phyloP scores from a whole-genome alignment of 73 alveolate genomes.

The Stentor coeruleus region DNA sequence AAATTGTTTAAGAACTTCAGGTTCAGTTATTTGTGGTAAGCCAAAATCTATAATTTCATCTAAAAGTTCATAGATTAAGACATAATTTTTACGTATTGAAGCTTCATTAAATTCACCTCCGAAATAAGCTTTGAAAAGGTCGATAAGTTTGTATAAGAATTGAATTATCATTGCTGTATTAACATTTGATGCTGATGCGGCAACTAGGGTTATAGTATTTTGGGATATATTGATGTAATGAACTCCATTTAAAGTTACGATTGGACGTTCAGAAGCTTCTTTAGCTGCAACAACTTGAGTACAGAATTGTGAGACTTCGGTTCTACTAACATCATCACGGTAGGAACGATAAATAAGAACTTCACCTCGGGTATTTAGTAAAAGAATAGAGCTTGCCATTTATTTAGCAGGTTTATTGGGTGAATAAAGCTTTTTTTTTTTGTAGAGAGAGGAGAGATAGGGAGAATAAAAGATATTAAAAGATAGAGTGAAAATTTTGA shows the following conservation, averaged over 20 bases:
- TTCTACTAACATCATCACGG: slow-evolving; percentile 85
- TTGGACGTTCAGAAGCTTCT: slow-evolving; percentile 96
- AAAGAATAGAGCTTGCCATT: too few relatives aligned
- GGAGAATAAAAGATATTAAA: too few relatives aligned
- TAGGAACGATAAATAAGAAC: slow-evolving; percentile 91
- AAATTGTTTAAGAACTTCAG: slow-evolving; percentile 65
- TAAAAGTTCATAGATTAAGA: slow-evolving; percentile 68
- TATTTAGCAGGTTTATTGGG: too few relatives aligned
- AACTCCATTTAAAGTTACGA: slow-evolving; percentile 86
- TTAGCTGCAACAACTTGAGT: slow-evolving; percentile 95
- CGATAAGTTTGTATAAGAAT: slow-evolving; percentile 61
- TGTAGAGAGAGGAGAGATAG: too few relatives aligned
- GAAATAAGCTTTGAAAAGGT: slow-evolving; percentile 71
- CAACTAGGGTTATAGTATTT: slow-evolving; percentile 77
- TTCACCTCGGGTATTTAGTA: too few relatives aligned
- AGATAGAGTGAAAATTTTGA: too few relatives aligned
- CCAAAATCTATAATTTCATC: slow-evolving; percentile 85
- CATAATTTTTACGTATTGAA: slow-evolving; percentile 59
- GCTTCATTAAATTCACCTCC: slow-evolving; percentile 67
- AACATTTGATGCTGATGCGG: too few relatives aligned
- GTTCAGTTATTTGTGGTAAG: slow-evolving; percentile 58
- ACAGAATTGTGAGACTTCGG: slow-evolving; percentile 93
- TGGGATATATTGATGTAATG: slow-evolving; percentile 75
- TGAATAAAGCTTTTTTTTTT: too few relatives aligned
- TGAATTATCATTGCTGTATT: too few relatives aligned